Conservation (phyloP, 2,329 filamentous ascomycete genomes). For the Metarhizium album region DNA sequence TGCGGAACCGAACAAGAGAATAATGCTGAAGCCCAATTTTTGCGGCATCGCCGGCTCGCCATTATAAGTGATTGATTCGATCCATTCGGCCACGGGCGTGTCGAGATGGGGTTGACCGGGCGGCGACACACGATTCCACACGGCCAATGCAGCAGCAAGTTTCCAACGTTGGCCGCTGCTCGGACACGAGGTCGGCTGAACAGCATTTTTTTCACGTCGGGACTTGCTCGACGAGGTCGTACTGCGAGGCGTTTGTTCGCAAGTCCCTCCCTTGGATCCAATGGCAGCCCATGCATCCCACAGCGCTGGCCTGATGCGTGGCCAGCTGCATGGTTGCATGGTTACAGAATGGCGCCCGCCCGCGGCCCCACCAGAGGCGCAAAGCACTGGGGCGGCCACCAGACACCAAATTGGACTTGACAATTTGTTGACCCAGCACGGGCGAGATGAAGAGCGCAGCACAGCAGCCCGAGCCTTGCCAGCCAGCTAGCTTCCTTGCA, state of each 20-base stretch:
- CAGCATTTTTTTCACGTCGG: not conserved
- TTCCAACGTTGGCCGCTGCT: not conserved
- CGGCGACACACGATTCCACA: not conserved
- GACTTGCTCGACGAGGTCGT: too few relatives aligned
- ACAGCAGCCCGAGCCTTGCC: too few relatives aligned
- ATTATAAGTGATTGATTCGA: not conserved
- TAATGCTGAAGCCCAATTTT: not conserved
- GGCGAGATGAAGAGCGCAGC: too few relatives aligned
- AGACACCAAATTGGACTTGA: too few relatives aligned
- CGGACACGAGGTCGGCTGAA: not conserved
- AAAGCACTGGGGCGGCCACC: constrained; percentile 5
- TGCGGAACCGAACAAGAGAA: not conserved
- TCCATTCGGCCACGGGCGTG: not conserved
- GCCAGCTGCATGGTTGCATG: constrained; percentile 8
- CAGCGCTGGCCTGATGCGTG: not conserved
- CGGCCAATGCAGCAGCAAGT: not conserved
- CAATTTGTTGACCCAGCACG: too few relatives aligned
- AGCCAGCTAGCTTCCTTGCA: not conserved
- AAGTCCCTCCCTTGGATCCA: not conserved
- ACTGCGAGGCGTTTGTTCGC: too few relatives aligned
- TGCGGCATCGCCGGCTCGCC: too few relatives aligned
- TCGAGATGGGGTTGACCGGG: not conserved
- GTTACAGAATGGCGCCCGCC: constrained; percentile 10
- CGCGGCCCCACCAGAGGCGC: constrained; percentile 11
- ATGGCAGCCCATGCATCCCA: not conserved